Evolutionary conservation across 306 rosid species (phyloP).

Genomic region (Dryas drummondii): DNA sequence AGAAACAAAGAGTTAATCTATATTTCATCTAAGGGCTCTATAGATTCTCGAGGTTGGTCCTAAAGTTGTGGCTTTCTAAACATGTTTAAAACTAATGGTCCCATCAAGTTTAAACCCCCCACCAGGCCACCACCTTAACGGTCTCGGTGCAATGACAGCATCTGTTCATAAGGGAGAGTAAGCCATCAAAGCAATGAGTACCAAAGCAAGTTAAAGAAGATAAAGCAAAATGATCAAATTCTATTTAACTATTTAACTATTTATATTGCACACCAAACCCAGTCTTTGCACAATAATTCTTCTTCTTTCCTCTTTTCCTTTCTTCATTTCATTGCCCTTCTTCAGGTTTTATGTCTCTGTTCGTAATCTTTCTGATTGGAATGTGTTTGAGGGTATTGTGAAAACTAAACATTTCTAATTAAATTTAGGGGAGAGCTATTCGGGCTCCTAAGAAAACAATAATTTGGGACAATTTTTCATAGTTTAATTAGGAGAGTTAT

Average conservation of each 20-base stretch:
- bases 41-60: slow-evolving; percentile 69
- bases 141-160: slow-evolving; percentile 13
- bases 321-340: slow-evolving; percentile 6
- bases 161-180: slow-evolving; percentile 9
- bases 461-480: not conserved
- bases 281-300: slow-evolving; percentile 14
- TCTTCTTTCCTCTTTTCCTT: slow-evolving; percentile 6
- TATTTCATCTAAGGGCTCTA: slow-evolving; percentile 22
- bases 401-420: no score
- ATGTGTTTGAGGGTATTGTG: not conserved
- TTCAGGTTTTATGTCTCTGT: not conserved
- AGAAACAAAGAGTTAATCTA: slow-evolving; percentile 9
- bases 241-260: not conserved
- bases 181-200: slow-evolving; percentile 24
- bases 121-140: not conserved
- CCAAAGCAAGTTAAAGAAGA: slow-evolving; percentile 36
- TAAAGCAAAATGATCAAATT: slow-evolving; percentile 15
- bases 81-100: slow-evolving; percentile 39
- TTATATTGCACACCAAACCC: slow-evolving; percentile 5
- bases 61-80: slow-evolving; percentile 52
- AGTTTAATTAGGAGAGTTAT: not conserved
- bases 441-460: no score
- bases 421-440: not conserved
- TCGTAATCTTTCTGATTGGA: no score
- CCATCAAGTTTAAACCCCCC: slow-evolving; percentile 22